Percentiles rank a stretch among this genome's conserved stretches.
Conservation (phyloP, 257 asterid species). For the Cordia subcordata region DNA sequence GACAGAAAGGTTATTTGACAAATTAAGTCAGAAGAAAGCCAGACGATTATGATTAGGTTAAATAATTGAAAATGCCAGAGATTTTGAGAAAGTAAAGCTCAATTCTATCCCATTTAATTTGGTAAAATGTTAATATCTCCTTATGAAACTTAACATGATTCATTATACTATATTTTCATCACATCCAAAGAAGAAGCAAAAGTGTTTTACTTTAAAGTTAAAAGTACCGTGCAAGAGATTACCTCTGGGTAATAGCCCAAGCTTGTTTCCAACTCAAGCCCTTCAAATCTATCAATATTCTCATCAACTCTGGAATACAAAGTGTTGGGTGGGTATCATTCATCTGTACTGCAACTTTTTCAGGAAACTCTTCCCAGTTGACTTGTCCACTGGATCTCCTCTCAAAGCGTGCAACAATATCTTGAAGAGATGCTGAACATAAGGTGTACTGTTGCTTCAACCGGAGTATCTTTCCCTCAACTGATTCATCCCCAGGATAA, state of each 20-base stretch:
- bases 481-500: slow-evolving; percentile 83
- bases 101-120: background rate
- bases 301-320: slow-evolving; percentile 80
- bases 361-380: slow-evolving; percentile 78
- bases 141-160: no score
- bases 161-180: no score
- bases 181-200: background rate
- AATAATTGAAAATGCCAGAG: no score
- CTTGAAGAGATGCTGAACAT: slow-evolving; percentile 92
- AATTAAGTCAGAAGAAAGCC: no score
- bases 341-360: slow-evolving; percentile 92
- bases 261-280: slow-evolving; percentile 76
- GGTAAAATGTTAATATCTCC: no score
- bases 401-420: slow-evolving; percentile 70
- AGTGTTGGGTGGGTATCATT: slow-evolving; percentile 91
- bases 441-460: slow-evolving; percentile 83
- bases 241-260: slow-evolving; percentile 80
- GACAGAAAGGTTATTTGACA: no score
- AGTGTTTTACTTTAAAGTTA: background rate
- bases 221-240: background rate
- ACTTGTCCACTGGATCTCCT: slow-evolving; percentile 55
- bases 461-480: slow-evolving; percentile 66
- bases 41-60: no score
- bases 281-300: slow-evolving; percentile 78
- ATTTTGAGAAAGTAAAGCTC: background rate